Evolutionary conservation across 345 rosid species (phyloP).

Genomic region (Populus tremula): DNA sequence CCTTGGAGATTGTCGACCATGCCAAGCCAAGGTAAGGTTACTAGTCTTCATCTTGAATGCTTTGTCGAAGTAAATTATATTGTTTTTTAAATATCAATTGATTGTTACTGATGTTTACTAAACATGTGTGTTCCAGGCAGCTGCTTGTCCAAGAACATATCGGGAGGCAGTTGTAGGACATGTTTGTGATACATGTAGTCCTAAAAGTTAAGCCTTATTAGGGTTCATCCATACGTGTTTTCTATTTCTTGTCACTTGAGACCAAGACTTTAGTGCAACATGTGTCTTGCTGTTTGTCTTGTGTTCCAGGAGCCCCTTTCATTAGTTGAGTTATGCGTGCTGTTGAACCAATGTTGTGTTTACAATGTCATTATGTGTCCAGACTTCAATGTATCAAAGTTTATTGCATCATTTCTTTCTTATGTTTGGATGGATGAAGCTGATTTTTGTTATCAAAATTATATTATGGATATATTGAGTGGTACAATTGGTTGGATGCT

Average conservation of each 20-base stretch:
- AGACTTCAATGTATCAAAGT: not conserved
- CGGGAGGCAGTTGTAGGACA: conserved; percentile 11
- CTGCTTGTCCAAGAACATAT: conserved; percentile 10
- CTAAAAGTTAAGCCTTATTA: conserved; percentile 12
- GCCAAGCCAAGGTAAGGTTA: conserved; percentile 36
- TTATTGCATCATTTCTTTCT: not conserved
- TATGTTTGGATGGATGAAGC: not conserved
- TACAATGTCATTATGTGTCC: not conserved
- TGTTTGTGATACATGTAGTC: conserved; percentile 13
- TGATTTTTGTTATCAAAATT: not conserved
- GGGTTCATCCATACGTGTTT: not conserved
- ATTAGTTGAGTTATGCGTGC: conserved; percentile 1
- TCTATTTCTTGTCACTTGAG: not conserved
- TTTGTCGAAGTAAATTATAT: not conserved
- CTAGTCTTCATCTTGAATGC: not conserved
- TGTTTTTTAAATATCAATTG: not conserved
- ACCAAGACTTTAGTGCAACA: not conserved
- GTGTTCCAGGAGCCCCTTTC: not conserved
- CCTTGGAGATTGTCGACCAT: conserved; percentile 30
- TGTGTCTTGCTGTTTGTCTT: conserved; percentile 2
- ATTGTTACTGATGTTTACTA: not conserved
- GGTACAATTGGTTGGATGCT: not conserved
- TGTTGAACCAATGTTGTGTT: not conserved
- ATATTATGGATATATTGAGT: not conserved
- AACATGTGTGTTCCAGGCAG: conserved; percentile 21